These are phyloP conservation scores for Corchorus olitorius DNA, from an alignment of 345 rosid genomes.

Conservation along the genomic window DNA sequence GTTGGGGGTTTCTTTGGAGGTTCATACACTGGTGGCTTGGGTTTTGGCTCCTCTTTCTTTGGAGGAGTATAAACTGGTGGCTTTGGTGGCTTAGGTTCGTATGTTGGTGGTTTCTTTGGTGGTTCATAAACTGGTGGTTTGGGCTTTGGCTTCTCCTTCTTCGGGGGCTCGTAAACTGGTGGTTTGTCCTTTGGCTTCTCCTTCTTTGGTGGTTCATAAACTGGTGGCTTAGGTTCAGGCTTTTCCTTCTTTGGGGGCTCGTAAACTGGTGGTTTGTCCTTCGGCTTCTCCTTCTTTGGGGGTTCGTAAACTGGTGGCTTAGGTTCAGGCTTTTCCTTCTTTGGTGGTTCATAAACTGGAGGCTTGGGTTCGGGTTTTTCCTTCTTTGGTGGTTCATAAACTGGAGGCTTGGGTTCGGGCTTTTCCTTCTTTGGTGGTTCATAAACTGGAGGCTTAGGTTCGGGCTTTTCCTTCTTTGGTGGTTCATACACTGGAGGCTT, in stretches of 20 bases:
- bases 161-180: slow-evolving; percentile 5
- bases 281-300: neutral
- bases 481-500: neutral
- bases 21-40: slow-evolving; percentile 16
- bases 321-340: slow-evolving; percentile 1
- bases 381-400: slow-evolving; percentile 12
- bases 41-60: neutral
- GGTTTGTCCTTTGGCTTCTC: neutral
- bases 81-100: slow-evolving; percentile 5
- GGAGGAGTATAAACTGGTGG: slow-evolving; percentile 15
- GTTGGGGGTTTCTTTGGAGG: slow-evolving; percentile 8
- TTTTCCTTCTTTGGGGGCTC: slow-evolving; percentile 20
- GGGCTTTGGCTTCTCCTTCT: neutral
- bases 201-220: neutral
- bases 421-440: slow-evolving; percentile 5
- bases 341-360: slow-evolving; percentile 13
- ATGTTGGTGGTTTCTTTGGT: neutral
- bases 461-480: neutral
- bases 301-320: neutral
- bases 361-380: neutral
- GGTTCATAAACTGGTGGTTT: slow-evolving; percentile 11
- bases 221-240: slow-evolving; percentile 1
- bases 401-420: slow-evolving; percentile 17
- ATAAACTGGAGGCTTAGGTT: neutral
- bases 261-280: neutral